Percentiles rank a stretch among this genome's conserved stretches.
These are phyloP conservation scores for Coprinellus micaceus DNA, from an alignment of 768 basidiomycete genomes.

Conservation along the genomic window DNA sequence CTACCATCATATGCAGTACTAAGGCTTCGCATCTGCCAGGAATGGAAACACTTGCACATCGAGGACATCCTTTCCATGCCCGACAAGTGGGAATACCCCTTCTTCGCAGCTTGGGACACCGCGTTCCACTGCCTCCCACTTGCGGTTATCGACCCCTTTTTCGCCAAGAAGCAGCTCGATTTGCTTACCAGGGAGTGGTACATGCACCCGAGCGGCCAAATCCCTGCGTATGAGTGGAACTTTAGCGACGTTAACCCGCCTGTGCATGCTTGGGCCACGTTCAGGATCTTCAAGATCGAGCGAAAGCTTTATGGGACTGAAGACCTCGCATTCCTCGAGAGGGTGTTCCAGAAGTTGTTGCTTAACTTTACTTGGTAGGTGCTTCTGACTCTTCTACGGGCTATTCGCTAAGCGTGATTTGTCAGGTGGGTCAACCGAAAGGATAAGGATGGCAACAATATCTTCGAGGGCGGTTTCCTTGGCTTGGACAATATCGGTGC, in stretches of 20 bases:
- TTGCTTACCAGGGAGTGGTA: conserved; percentile 98
- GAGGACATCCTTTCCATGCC: conserved; percentile 98
- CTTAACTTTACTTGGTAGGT: conserved; percentile 93
- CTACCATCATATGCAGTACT: background rate
- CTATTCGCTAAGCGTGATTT: too few relatives aligned
- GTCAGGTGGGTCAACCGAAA: conserved; percentile 97
- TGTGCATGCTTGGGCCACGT: conserved; percentile 98
- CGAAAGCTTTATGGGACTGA: conserved; percentile 90
- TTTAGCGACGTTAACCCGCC: conserved; percentile 98
- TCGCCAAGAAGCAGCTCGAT: conserved; percentile 97
- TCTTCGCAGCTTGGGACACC: conserved; percentile 97
- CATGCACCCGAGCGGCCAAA: conserved; percentile 97
- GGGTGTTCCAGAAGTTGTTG: conserved; percentile 96
- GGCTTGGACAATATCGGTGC: conserved; percentile 97
- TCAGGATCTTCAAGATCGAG: conserved; percentile 99
- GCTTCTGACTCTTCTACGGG: background rate
- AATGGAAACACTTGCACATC: conserved; percentile 95
- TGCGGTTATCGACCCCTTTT: conserved; percentile 90
- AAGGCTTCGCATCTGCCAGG: conserved; percentile 38
- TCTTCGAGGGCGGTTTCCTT: conserved; percentile 98
- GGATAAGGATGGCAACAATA: conserved; percentile 89
- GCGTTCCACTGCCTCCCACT: conserved; percentile 99
- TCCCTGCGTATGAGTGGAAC: conserved; percentile 99
- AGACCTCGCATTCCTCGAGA: conserved; percentile 89
- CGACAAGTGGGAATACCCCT: conserved; percentile 99